A percentile compares a stretch with the other conserved stretches of the same genome.
phyloP scores from a whole-genome alignment of 495 filamentous ascomycete species.

The Parmelia sp. region DNA sequence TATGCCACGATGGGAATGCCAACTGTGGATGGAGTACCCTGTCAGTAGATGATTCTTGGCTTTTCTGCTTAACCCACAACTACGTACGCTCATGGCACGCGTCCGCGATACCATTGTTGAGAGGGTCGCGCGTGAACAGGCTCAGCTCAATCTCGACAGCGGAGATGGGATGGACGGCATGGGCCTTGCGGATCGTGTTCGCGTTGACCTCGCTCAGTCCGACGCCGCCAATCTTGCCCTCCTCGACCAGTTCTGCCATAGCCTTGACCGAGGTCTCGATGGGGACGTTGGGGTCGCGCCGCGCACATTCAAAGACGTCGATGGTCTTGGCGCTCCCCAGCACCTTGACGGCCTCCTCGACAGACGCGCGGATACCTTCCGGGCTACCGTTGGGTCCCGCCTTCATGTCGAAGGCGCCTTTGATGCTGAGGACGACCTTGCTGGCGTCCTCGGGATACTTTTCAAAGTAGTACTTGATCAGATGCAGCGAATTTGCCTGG shows the following conservation, averaged over 20 bases:
- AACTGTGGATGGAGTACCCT: neutral
- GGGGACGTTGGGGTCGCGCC: neutral
- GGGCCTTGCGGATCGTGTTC: conserved; percentile 66
- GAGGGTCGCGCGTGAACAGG: conserved; percentile 56
- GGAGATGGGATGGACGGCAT: conserved; percentile 59
- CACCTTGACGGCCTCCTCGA: conserved; percentile 27
- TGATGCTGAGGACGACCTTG: conserved; percentile 54
- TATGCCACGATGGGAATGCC: neutral
- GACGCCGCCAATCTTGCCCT: conserved; percentile 60
- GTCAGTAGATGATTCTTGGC: neutral
- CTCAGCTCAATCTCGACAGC: conserved; percentile 75
- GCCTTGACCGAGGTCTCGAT: neutral
- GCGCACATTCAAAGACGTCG: neutral
- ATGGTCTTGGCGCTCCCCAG: neutral
- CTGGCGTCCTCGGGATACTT: conserved; percentile 52
- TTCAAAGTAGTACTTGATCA: conserved; percentile 53
- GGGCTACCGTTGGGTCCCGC: conserved; percentile 50
- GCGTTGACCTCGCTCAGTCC: conserved; percentile 65
- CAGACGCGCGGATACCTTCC: conserved; percentile 52
- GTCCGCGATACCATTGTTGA: conserved; percentile 61
- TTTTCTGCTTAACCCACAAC: neutral
- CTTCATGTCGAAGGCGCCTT: conserved; percentile 37
- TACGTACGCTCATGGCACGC: neutral
- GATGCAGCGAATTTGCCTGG: conserved; percentile 50
- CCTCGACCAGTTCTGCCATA: neutral